Base-by-base conservation (phyloP, 1,284 basidiomycete species). In the Sporisorium sorghi region DNA sequence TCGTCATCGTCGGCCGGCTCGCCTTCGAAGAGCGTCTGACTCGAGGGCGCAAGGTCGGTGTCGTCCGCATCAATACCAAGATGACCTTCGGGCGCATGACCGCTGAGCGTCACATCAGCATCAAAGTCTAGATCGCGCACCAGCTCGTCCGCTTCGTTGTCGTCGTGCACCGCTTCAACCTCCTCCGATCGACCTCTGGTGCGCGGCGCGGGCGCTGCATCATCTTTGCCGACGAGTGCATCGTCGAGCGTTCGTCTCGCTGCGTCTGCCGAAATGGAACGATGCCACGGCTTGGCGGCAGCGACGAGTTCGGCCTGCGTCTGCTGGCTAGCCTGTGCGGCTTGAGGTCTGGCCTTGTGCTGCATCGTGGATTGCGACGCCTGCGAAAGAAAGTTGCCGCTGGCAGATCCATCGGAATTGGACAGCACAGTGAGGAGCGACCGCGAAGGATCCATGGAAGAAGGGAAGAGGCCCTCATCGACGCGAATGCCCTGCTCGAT, bases 201-300 rank as follows among this genome's bases (percentile, higher is more conserved):
- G 23, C 30, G 37, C 32, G 43, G 30, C 2, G 21, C 37, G 7
- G 28, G 33, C 10, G 8, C 42, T 3, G 19, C 3, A 6, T 14
- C 40, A 21, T 28, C 35, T 21, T 26, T 37, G 15, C 23, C 28
- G 9, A 19, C 15, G 39, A 19, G n/a, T 6, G 17, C 5, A 32
- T 23, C 5, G 8, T 14, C 50, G 19, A 32, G 28, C 1, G 39
- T 35, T 21, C 59, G 44, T 30, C 55, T 49, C 1, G 56, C 61
- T 5, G 71, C 71, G 21, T 65, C 67, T 2, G 60, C 64, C 39
- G 73, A 75, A 19, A 75, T 65, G 32, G 68, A 71, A 12, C 73
- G 67, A 33, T 71, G 68, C 73, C 73, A 75, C 0, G 73, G 68
- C 46, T 64, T 64, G 23, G 73, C 73, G 5, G 62, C 64, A 26